A percentile compares a stretch with the other conserved stretches of the same genome.
These are phyloP conservation scores for Colletotrichum lini DNA, from an alignment of 2,329 filamentous ascomycete genomes.

Conservation along the genomic window DNA sequence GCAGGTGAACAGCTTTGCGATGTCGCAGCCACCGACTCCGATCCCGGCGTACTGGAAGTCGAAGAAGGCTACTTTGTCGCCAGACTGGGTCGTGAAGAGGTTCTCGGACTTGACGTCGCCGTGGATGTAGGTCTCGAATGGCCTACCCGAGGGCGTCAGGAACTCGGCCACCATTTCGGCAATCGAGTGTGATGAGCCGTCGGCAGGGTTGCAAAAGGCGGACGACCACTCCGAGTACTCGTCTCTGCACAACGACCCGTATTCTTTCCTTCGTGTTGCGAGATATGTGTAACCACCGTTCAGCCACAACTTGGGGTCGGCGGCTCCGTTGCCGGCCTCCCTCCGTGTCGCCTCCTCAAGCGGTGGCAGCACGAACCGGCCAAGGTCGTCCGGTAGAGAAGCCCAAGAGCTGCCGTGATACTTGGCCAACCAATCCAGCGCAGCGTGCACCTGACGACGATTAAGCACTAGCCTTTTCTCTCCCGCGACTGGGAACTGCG, in stretches of 20 bases:
- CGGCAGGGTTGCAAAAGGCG: constrained; percentile 58
- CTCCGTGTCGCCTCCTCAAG: constrained; percentile 64
- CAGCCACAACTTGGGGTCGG: constrained; percentile 64
- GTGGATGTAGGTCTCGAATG: constrained; percentile 72
- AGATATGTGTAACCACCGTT: constrained; percentile 81
- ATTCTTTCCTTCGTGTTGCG: constrained; percentile 72
- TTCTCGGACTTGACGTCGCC: constrained; percentile 81
- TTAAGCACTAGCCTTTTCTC: constrained; percentile 66
- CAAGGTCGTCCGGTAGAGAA: constrained; percentile 48
- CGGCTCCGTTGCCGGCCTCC: constrained; percentile 21
- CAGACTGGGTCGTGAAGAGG: constrained; percentile 68
- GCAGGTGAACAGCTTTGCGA: constrained; percentile 78
- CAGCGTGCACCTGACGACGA: constrained; percentile 63
- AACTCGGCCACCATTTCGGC: constrained; percentile 68
- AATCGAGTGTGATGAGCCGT: constrained; percentile 51
- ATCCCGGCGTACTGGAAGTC: constrained; percentile 80
- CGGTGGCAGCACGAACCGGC: constrained; percentile 66
- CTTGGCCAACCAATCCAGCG: constrained; percentile 73
- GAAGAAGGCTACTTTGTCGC: constrained; percentile 72
- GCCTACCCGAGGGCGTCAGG: constrained; percentile 60
- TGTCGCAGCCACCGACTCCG: constrained; percentile 75
- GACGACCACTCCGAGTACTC: constrained; percentile 68
- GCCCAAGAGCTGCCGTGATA: constrained; percentile 73
- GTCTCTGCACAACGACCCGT: constrained; percentile 61
- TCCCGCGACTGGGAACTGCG: constrained; percentile 68